These are phyloP conservation scores for Trichothecium sympodiale DNA, from an alignment of 2,329 filamentous ascomycete genomes.

Conservation along the genomic window DNA sequence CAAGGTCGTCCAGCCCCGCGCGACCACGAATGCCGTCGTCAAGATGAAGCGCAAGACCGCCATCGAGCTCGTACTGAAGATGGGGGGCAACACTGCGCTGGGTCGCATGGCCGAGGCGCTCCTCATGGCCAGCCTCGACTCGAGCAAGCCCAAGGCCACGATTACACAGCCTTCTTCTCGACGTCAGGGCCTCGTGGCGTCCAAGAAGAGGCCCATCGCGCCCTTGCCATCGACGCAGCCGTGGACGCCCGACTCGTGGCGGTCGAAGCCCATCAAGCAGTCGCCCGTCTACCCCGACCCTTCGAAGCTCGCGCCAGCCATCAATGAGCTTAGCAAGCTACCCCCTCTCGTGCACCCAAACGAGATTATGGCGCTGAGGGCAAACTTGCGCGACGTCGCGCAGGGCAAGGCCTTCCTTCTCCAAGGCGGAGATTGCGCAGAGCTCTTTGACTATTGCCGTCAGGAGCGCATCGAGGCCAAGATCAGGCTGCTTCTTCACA, in stretches of 20 bases:
- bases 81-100: no score
- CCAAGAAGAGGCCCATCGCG: no score
- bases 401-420: constrained; percentile 85
- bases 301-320: constrained; percentile 45
- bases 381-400: constrained; percentile 73
- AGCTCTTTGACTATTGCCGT: constrained; percentile 94
- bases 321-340: constrained; percentile 53
- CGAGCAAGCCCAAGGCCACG: no score
- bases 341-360: constrained; percentile 70
- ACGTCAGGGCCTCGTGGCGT: no score
- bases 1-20: no score
- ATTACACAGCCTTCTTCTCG: no score
- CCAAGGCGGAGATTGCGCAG: constrained; percentile 93
- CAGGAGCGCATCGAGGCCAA: constrained; percentile 86
- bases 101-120: no score
- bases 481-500: constrained; percentile 91
- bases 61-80: no score
- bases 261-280: constrained; percentile 69
- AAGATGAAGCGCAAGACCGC: no score
- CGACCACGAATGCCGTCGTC: no score
- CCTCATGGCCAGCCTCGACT: no score
- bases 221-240: background rate
- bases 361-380: constrained; percentile 72
- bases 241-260: constrained; percentile 61
- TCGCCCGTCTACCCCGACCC: constrained; percentile 57